These are phyloP conservation scores for Jackrogersella minutella DNA, from an alignment of 495 filamentous ascomycete genomes.

Conservation along the genomic window DNA sequence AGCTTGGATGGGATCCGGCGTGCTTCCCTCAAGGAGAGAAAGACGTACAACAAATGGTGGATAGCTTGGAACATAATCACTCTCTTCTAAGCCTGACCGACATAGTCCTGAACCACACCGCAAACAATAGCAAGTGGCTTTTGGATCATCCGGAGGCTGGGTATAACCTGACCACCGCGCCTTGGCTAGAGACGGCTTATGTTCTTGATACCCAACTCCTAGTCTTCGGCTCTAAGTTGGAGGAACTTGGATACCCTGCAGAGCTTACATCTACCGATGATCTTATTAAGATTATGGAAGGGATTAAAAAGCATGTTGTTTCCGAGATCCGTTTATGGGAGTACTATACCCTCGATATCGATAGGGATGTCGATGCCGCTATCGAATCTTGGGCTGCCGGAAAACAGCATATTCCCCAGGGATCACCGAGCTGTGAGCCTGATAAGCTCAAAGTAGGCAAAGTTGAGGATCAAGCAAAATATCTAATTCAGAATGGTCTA, in stretches of 20 bases:
- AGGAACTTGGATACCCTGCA: conserved; percentile 73
- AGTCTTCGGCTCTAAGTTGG: conserved; percentile 74
- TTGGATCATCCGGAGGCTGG: conserved; percentile 94
- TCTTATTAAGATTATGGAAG: conserved; percentile 84
- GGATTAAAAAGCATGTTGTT: conserved; percentile 80
- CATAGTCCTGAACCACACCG: conserved; percentile 98
- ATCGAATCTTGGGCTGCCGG: conserved; percentile 74
- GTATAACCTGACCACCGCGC: conserved; percentile 92
- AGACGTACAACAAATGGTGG: conserved; percentile 78
- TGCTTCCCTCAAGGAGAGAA: conserved; percentile 87
- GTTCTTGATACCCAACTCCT: conserved; percentile 86
- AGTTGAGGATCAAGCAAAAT: conserved; percentile 61
- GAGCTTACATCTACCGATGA: conserved; percentile 75
- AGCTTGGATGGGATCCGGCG: conserved; percentile 82
- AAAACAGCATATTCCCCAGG: conserved; percentile 56
- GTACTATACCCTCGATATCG: conserved; percentile 85
- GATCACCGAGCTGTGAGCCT: conserved; percentile 51
- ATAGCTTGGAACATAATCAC: conserved; percentile 84
- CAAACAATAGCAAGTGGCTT: conserved; percentile 93
- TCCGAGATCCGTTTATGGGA: conserved; percentile 85
- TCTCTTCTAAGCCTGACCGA: conserved; percentile 90
- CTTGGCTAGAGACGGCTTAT: conserved; percentile 88
- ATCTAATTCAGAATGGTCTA: conserved; percentile 65
- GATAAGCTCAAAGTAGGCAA: conserved; percentile 53
- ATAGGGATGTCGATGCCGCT: conserved; percentile 71